Percentiles rank a stretch among this genome's conserved stretches.
These are phyloP conservation scores for Ophiostoma ips DNA, from an alignment of 2,329 filamentous ascomycete species.

Conservation along the genomic window DNA sequence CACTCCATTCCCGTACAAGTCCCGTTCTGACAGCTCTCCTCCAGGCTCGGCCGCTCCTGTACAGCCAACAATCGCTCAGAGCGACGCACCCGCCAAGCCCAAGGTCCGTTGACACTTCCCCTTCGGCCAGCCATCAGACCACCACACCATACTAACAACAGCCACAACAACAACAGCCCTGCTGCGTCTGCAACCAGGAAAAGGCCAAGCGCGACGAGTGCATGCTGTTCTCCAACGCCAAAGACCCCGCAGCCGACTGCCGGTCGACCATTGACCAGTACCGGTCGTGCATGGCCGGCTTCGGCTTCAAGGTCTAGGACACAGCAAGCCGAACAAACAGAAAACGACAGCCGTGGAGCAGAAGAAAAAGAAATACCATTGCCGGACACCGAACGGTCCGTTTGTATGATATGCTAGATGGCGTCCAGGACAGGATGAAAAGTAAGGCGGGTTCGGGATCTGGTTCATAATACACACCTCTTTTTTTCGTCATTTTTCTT, in stretches of 20 bases:
- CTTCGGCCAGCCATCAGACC: neutral
- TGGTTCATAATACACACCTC: neutral
- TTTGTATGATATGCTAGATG: constrained; percentile 6
- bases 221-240: constrained; percentile 88
- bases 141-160: neutral
- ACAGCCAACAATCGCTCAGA: constrained; percentile 17
- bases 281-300: constrained; percentile 81
- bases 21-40: neutral
- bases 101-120: too few relatives aligned
- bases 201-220: constrained; percentile 90
- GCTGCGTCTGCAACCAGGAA: constrained; percentile 95
- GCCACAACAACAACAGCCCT: constrained; percentile 47
- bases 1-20: too few relatives aligned
- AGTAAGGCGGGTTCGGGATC: neutral
- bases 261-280: constrained; percentile 72
- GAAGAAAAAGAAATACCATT: neutral
- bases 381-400: neutral
- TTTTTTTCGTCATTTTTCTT: neutral
- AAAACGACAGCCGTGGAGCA: neutral
- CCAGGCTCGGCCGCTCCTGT: constrained; percentile 1
- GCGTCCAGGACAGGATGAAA: neutral
- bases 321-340: neutral
- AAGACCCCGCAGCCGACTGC: constrained; percentile 76
- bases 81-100: constrained; percentile 25
- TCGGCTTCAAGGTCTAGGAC: constrained; percentile 60